Base-by-base conservation (phyloP, 2,329 filamentous ascomycete species). In the Fusarium torreyae region DNA sequence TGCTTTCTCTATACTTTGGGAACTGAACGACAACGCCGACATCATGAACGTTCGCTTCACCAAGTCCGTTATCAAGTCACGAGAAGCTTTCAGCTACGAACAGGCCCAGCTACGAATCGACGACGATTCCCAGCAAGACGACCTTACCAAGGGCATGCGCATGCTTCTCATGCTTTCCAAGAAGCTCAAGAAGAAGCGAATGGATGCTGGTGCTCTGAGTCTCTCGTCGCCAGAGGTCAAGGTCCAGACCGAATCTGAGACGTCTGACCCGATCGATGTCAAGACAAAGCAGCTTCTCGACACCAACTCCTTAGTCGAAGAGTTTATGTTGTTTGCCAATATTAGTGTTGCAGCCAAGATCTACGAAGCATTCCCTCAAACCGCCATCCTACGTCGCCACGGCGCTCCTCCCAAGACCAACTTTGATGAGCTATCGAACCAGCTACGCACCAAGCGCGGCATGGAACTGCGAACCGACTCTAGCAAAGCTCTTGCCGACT, bases 311-410 rank as follows among this genome's bases (percentile, higher is more conserved):
- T 88, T 99, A 7, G 97, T 99, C 28, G 96, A 99, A 78, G 96
- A 99, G 78, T 98, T 99, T 86, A 99, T 99, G 96, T 86, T 99
- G 77, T 92, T 98, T 78, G 97, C 96, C 85, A 99, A 99, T 82
- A 94, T 94, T 76, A 95, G 92, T 72, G 97, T 99, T 31, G 96
- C 95, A 8, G 88, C 90, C 70, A 95, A 94, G 79, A 97, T 97
- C 77, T 94, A 97, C 82, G 88, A 92, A 49, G 90, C 94, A 4
- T 98, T 98, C 81, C 95, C 96, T 0, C 95, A 99, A 80, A 98
- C 94, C 0, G 96, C 96, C 49, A 90, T 99, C 74, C 89, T 99
- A 17, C 93, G 95, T 67, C 92, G 96, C 61, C 96, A 99, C 85
- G 94, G 88, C 18, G 90, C 95, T 15, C 96, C 97, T 5, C 96